phyloP scores from a whole-genome alignment of 495 filamentous ascomycete genomes.

The Hyaloscypha finlandica region DNA sequence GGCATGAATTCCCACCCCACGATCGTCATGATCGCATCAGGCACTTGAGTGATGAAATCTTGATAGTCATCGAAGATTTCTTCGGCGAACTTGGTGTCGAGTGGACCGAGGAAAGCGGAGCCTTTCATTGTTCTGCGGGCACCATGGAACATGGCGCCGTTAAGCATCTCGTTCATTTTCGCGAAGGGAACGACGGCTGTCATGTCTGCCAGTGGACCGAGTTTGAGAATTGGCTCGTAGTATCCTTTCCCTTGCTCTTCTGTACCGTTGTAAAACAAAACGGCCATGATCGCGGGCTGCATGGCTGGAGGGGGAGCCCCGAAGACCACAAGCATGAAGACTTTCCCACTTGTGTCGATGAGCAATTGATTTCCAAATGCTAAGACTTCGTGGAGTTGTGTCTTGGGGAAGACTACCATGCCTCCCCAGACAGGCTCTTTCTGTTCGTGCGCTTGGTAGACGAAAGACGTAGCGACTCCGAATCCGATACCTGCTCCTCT shows the following conservation, averaged over 20 bases:
- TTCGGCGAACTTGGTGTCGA: constrained; percentile 10
- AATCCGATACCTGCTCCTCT: constrained; percentile 62
- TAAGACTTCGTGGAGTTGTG: constrained; percentile 45
- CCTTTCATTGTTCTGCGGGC: constrained; percentile 41
- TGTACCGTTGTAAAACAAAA: constrained; percentile 53
- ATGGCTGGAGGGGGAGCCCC: constrained; percentile 24
- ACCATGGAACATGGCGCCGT: constrained; percentile 26
- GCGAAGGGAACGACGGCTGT: constrained; percentile 41
- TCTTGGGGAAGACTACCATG: constrained; percentile 43
- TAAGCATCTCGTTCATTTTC: constrained; percentile 43
- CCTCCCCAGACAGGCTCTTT: constrained; percentile 50
- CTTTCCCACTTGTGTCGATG: constrained; percentile 32
- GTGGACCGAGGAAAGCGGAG: constrained; percentile 31
- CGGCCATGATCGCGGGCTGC: constrained; percentile 40
- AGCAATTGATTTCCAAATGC: constrained; percentile 42
- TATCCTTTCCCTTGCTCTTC: constrained; percentile 42
- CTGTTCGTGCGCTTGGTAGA: constrained; percentile 42
- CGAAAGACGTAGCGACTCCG: constrained; percentile 64
- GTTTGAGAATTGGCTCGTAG: constrained; percentile 41
- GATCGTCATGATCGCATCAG: constrained; percentile 22
- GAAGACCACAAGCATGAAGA: constrained; percentile 44
- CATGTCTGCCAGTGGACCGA: constrained; percentile 42
- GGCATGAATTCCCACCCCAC: constrained; percentile 41
- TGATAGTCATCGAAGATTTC: constrained; percentile 12
- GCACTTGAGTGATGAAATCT: constrained; percentile 20